phyloP scores from a whole-genome alignment of 805 yeast genomes.

The Hanseniaspora pseudoguilliermondii region DNA sequence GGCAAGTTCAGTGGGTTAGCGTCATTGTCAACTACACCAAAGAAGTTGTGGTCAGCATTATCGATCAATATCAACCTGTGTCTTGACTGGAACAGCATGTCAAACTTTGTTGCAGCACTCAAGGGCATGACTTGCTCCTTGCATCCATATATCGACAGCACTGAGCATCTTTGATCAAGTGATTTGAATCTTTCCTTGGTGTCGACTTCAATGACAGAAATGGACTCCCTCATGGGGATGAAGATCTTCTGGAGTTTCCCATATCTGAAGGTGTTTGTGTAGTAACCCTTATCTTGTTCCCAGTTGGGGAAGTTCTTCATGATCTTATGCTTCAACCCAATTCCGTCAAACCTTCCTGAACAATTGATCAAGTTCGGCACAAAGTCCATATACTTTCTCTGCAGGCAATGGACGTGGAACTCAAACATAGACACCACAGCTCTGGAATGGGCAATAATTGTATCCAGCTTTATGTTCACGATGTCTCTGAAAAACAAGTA shows the following conservation, averaged over 20 bases:
- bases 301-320: constrained; percentile 27
- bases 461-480: constrained; percentile 29
- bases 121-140: constrained; percentile 54
- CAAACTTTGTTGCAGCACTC: constrained; percentile 46
- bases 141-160: constrained; percentile 60
- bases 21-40: constrained; percentile 34
- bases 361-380: constrained; percentile 61
- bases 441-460: constrained; percentile 67
- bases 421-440: constrained; percentile 64
- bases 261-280: constrained; percentile 33
- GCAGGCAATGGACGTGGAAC: constrained; percentile 43
- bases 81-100: constrained; percentile 42
- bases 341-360: constrained; percentile 54
- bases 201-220: constrained; percentile 38
- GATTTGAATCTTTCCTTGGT: constrained; percentile 28
- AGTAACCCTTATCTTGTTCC: constrained; percentile 32
- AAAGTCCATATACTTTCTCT: constrained; percentile 15
- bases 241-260: constrained; percentile 35
- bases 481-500: constrained; percentile 25
- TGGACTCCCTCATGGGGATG: constrained; percentile 40
- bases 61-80: constrained; percentile 47
- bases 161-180: constrained; percentile 37
- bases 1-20: constrained; percentile 31
- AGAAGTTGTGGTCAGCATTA: constrained; percentile 72
- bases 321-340: constrained; percentile 34